Conservation (phyloP, 331 rosid species). For the Erythrophleum ivorense region DNA sequence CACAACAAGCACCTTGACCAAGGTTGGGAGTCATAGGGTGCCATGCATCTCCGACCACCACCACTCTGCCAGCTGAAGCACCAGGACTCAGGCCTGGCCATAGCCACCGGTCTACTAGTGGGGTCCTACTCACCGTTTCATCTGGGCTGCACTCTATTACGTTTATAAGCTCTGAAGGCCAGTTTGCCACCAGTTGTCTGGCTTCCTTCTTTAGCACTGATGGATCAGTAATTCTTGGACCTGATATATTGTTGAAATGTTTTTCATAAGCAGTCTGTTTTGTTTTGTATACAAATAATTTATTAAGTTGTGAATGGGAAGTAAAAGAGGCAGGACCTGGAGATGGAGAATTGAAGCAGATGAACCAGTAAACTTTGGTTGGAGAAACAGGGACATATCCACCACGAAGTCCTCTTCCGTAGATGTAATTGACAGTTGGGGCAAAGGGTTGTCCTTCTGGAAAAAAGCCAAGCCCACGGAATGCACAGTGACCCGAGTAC, state of each 20-base stretch:
- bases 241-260: constrained; percentile 36
- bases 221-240: constrained; percentile 60
- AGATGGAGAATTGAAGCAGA: constrained; percentile 80
- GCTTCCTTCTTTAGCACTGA: constrained; percentile 61
- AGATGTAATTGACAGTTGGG: constrained; percentile 68
- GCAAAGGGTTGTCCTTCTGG: constrained; percentile 69
- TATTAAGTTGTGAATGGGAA: not conserved
- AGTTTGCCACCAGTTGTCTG: constrained; percentile 58
- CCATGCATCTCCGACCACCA: constrained; percentile 93
- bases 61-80: constrained; percentile 72
- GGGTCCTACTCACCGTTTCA: constrained; percentile 65
- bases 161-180: constrained; percentile 66
- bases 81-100: constrained; percentile 81
- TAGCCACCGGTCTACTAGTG: constrained; percentile 87
- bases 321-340: constrained; percentile 55
- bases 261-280: not conserved
- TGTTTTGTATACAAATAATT: not conserved
- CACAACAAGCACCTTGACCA: constrained; percentile 95
- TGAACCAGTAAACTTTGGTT: constrained; percentile 89
- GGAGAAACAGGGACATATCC: constrained; percentile 88
- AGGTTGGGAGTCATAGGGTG: constrained; percentile 99
- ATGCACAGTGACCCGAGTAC: constrained; percentile 75
- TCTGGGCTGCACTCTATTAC: constrained; percentile 70
- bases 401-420: constrained; percentile 83
- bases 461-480: constrained; percentile 77